These are phyloP conservation scores for Sungouiella thailandica DNA, from an alignment of 805 yeast genomes.

Conservation along the genomic window DNA sequence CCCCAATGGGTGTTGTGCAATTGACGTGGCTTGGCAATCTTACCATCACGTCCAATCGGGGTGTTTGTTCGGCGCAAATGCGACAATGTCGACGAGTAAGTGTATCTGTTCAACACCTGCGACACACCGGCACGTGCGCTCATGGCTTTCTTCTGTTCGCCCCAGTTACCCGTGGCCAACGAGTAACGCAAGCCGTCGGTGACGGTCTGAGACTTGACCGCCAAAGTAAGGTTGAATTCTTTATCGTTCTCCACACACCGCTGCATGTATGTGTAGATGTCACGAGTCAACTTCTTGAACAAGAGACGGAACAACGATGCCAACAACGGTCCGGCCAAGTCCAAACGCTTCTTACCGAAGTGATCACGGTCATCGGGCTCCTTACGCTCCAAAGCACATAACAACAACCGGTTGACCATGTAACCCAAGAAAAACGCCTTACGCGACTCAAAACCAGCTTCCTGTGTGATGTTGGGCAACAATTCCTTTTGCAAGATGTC, in stretches of 20 bases:
- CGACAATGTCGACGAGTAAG: conserved; percentile 96
- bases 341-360: conserved; percentile 97
- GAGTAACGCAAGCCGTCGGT: conserved; percentile 97
- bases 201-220: conserved; percentile 94
- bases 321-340: conserved; percentile 95
- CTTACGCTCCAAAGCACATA: conserved; percentile 95
- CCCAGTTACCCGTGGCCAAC: conserved; percentile 99
- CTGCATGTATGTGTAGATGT: conserved; percentile 96
- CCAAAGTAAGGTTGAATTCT: conserved; percentile 93
- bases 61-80: conserved; percentile 99
- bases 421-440: conserved; percentile 97
- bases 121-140: conserved; percentile 98
- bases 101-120: conserved; percentile 95
- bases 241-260: conserved; percentile 97
- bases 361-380: conserved; percentile 99
- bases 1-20: conserved; percentile 99
- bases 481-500: conserved; percentile 95
- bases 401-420: conserved; percentile 90
- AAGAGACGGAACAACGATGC: conserved; percentile 93
- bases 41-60: conserved; percentile 99
- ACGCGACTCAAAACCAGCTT: conserved; percentile 93
- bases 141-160: conserved; percentile 99
- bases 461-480: conserved; percentile 95
- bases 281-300: conserved; percentile 92
- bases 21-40: conserved; percentile 97